These are phyloP conservation scores for Stenogyne calaminthoides DNA, from an alignment of 305 asterid species.

Conservation along the genomic window DNA sequence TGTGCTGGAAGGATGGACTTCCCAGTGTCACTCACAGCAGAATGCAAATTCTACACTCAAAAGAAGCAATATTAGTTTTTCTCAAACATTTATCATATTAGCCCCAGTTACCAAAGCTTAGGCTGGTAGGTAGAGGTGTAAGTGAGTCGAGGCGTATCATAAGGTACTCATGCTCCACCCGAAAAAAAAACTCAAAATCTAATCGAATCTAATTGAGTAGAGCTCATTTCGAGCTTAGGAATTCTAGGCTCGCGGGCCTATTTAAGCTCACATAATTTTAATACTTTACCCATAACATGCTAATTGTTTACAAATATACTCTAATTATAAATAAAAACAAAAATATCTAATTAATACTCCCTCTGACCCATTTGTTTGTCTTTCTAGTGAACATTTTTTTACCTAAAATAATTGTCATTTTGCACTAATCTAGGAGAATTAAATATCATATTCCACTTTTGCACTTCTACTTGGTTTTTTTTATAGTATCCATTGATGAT, in stretches of 20 bases:
- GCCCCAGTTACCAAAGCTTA: neutral
- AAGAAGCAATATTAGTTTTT: constrained; percentile 33
- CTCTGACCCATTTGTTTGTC: too few species aligned
- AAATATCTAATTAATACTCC: too few species aligned
- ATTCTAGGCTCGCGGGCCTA: neutral
- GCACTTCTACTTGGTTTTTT: too few species aligned
- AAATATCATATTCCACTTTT: too few species aligned
- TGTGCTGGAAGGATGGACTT: constrained; percentile 83
- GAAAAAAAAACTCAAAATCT: neutral
- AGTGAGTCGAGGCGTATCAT: neutral
- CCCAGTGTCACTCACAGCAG: constrained; percentile 74
- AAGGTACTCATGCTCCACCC: neutral
- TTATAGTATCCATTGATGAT: too few species aligned
- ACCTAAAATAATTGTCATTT: too few species aligned
- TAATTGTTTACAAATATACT: too few species aligned
- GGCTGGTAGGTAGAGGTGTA: neutral
- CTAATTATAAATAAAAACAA: neutral
- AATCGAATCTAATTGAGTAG: neutral
- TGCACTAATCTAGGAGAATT: too few species aligned
- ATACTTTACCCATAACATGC: neutral
- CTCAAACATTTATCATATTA: constrained; percentile 14
- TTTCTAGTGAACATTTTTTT: too few species aligned
- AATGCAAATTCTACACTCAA: constrained; percentile 65
- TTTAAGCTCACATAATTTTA: neutral
- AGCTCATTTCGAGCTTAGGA: neutral